Evolutionary conservation across 1,284 basidiomycete genomes (phyloP).

Genomic region (Inonotus hispidus): DNA sequence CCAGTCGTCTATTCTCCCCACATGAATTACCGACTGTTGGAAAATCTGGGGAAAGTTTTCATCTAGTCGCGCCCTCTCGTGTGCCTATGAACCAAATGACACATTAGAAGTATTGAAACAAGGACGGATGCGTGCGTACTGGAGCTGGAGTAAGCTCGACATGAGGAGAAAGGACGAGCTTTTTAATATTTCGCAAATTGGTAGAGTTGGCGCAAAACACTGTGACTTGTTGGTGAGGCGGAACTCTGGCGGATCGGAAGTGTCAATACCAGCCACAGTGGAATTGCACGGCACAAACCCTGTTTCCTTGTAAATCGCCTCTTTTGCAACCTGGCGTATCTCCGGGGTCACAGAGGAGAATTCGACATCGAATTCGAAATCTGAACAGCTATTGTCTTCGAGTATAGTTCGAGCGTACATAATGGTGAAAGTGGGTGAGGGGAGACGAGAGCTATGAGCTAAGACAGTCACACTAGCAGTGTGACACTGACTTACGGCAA

Average conservation of each 20-base stretch:
- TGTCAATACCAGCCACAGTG: neutral
- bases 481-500: too few species aligned
- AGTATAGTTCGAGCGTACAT: neutral
- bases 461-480: too few species aligned
- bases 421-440: neutral
- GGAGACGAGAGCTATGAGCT: too few species aligned
- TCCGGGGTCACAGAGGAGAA: neutral
- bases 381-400: neutral
- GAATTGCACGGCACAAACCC: neutral
- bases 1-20: neutral
- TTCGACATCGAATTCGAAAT: neutral
- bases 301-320: neutral
- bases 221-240: neutral
- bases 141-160: neutral
- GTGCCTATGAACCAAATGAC: neutral
- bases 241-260: neutral
- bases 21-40: neutral
- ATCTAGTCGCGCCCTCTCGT: neutral
- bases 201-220: neutral
- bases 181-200: neutral
- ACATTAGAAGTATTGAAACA: neutral
- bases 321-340: neutral
- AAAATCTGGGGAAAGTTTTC: neutral
- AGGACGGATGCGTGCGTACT: neutral
- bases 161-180: neutral